A percentile compares a stretch with the other conserved stretches of the same genome.
Evolutionary conservation across 768 basidiomycete species (phyloP).

Genomic region (Steccherinum ochraceum): DNA sequence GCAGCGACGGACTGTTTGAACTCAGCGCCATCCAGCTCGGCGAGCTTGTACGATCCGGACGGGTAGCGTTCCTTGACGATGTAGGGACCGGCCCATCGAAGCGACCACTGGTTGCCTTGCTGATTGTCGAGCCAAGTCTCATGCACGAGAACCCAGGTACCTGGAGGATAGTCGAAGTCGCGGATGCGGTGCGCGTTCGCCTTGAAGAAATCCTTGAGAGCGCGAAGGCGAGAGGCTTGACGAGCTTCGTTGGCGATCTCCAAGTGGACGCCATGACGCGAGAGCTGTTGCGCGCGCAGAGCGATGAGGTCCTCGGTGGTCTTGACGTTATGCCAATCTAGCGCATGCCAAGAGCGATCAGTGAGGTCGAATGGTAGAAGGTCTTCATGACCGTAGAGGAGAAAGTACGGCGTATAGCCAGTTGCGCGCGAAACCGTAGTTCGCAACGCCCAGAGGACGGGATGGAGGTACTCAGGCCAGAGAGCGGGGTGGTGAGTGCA

Average conservation of each 20-base stretch:
- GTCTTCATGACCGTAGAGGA: constrained; percentile 24
- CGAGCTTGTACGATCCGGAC: neutral
- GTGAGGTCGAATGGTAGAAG: constrained; percentile 24
- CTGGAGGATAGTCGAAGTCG: constrained; percentile 14
- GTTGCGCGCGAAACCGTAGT: constrained; percentile 22
- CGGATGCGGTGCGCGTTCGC: constrained; percentile 1
- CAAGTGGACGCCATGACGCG: neutral
- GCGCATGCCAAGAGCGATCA: constrained; percentile 23
- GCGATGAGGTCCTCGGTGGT: constrained; percentile 23
- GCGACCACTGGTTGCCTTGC: constrained; percentile 23
- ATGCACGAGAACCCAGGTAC: constrained; percentile 26
- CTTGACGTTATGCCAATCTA: constrained; percentile 21
- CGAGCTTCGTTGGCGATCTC: neutral
- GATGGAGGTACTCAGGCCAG: constrained; percentile 23
- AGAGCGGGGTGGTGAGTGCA: constrained; percentile 13
- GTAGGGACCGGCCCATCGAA: constrained; percentile 26
- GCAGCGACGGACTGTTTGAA: neutral
- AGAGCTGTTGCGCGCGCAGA: constrained; percentile 11
- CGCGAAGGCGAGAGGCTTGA: neutral
- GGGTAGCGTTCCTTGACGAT: constrained; percentile 11
- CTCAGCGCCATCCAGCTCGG: constrained; percentile 3
- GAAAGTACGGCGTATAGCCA: constrained; percentile 25
- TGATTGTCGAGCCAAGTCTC: constrained; percentile 25
- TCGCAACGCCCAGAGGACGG: constrained; percentile 21
- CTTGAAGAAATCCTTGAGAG: no score